Conservation (phyloP, 306 rosid genomes). For the Ormosia emarginata region DNA sequence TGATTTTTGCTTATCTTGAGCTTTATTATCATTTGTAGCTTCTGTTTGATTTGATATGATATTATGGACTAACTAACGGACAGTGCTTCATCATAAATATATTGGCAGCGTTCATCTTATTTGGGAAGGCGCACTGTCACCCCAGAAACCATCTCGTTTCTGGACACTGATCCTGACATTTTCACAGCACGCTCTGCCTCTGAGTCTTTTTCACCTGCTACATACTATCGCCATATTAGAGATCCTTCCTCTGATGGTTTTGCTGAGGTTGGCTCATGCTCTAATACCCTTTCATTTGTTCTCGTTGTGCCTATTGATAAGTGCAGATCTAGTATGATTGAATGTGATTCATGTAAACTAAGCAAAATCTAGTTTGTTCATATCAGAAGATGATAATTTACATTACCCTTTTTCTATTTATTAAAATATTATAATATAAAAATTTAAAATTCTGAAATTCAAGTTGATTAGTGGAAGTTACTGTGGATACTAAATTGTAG, state of each 20-base stretch:
- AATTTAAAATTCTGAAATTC: background rate
- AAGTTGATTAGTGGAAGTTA: background rate
- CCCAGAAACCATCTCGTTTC: constrained; percentile 53
- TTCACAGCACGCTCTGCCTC: constrained; percentile 36
- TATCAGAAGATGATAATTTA: background rate
- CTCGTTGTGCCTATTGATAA: background rate
- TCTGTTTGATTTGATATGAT: background rate
- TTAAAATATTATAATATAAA: background rate
- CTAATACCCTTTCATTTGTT: background rate
- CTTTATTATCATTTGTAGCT: background rate
- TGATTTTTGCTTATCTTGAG: background rate
- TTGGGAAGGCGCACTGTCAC: constrained; percentile 55
- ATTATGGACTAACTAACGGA: background rate
- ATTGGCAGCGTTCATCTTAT: constrained; percentile 68
- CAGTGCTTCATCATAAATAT: constrained; percentile 17
- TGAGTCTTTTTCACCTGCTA: constrained; percentile 40
- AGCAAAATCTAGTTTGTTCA: background rate
- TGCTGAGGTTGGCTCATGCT: constrained; percentile 57
- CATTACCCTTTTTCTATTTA: background rate
- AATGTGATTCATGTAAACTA: background rate
- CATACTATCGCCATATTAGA: constrained; percentile 58
- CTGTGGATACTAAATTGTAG: background rate
- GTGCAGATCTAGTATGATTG: background rate
- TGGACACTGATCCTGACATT: constrained; percentile 62
- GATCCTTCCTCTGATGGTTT: constrained; percentile 68